Conservation (phyloP, 306 rosid genomes). For the Trifolium repens region DNA sequence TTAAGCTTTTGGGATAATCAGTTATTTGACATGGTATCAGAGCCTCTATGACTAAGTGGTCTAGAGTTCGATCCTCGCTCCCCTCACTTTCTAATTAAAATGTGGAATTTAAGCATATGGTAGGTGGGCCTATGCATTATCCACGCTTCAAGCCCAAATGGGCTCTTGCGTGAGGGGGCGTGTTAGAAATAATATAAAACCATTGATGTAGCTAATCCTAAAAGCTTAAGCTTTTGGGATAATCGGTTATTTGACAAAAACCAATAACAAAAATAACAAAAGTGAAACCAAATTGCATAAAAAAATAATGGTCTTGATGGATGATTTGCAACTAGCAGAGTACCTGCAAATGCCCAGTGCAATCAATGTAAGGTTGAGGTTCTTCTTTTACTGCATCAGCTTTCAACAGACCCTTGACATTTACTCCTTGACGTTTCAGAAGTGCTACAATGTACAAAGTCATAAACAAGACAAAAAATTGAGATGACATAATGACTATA, state of each 20-base stretch:
- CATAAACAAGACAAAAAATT: conserved; percentile 34
- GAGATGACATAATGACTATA: conserved; percentile 6
- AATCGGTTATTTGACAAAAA: not conserved
- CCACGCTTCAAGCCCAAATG: too few species aligned
- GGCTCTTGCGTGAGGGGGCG: too few species aligned
- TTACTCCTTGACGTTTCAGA: conserved; percentile 92
- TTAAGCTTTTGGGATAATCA: too few species aligned
- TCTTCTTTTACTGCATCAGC: conserved; percentile 90
- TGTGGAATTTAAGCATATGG: too few species aligned
- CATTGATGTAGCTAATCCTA: too few species aligned
- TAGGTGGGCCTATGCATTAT: too few species aligned
- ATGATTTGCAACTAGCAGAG: conserved; percentile 31
- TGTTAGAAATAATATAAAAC: too few species aligned
- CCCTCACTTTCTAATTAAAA: too few species aligned
- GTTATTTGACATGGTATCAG: too few species aligned
- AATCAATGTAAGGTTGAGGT: conserved; percentile 89
- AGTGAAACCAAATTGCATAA: conserved; percentile 23
- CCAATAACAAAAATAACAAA: conserved; percentile 8
- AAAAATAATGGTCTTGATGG: conserved; percentile 33
- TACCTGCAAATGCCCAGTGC: conserved; percentile 98
- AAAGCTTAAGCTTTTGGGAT: too few species aligned
- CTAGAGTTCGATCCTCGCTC: too few species aligned
- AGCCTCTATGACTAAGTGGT: too few species aligned
- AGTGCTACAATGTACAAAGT: conserved; percentile 67
- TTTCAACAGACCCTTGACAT: conserved; percentile 96